These are phyloP conservation scores for Ceratobasidium sp. DNA, from an alignment of 1,284 basidiomycete species.

Conservation along the genomic window DNA sequence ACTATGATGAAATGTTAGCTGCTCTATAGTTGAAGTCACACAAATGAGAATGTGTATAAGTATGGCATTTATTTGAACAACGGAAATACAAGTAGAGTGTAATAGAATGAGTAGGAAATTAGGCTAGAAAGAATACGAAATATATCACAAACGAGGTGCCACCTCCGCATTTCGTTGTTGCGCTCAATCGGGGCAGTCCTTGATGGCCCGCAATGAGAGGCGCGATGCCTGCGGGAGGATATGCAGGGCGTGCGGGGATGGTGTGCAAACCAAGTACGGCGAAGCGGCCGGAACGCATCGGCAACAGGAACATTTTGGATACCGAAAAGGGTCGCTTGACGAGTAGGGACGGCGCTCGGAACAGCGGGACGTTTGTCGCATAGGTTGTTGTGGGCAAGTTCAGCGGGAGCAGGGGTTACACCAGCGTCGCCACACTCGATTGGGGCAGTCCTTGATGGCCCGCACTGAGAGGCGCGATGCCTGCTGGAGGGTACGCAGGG, in stretches of 20 bases:
- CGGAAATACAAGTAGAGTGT: no score
- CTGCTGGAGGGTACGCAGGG: constrained; percentile 34
- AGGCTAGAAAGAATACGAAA: no score
- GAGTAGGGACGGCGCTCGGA: neutral
- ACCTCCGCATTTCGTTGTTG: no score
- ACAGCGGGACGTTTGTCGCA: constrained; percentile 18
- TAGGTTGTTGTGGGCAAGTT: constrained; percentile 15
- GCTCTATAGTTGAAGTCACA: no score
- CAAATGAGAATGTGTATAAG: no score
- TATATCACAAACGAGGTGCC: no score
- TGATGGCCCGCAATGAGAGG: constrained; percentile 26
- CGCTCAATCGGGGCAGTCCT: constrained; percentile 28
- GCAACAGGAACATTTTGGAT: constrained; percentile 31
- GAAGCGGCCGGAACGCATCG: constrained; percentile 20
- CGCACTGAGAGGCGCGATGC: constrained; percentile 16
- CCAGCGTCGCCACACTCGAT: constrained; percentile 22
- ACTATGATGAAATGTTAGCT: no score
- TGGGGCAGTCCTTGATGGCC: constrained; percentile 29
- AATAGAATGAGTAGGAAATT: no score
- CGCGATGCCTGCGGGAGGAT: constrained; percentile 29
- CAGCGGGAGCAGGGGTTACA: constrained; percentile 32
- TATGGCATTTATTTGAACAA: no score
- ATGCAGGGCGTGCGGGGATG: constrained; percentile 10
- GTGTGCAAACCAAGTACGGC: constrained; percentile 16
- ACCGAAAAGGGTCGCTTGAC: constrained; percentile 32